Conservation (phyloP, 352 stramenopile genomes). For the Phytopythium kandeliae region DNA sequence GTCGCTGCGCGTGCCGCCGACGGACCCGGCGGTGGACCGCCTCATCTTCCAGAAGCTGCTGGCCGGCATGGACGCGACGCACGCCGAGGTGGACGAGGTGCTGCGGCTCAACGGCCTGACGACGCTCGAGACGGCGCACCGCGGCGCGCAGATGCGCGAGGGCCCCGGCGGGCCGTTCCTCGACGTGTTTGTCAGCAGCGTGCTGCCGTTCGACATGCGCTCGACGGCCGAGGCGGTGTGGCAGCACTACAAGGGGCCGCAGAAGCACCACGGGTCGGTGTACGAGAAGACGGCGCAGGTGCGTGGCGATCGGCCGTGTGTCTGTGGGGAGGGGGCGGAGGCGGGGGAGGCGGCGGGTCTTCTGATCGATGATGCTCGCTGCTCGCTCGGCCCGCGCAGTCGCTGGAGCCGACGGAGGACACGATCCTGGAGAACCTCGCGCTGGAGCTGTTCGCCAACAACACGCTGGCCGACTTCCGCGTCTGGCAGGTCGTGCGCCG, state of each 20-base stretch:
- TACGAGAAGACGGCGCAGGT: slow-evolving; percentile 37
- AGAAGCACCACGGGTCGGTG: slow-evolving; percentile 36
- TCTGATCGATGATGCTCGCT: too few species aligned
- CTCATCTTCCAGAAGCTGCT: slow-evolving; percentile 27
- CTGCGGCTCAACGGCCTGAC: slow-evolving; percentile 34
- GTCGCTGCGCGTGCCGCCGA: slow-evolving; percentile 14
- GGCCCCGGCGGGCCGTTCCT: slow-evolving; percentile 27
- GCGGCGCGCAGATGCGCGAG: slow-evolving; percentile 29
- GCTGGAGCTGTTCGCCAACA: slow-evolving; percentile 3
- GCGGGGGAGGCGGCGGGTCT: too few species aligned
- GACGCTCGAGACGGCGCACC: slow-evolving; percentile 18
- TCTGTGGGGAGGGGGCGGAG: too few species aligned
- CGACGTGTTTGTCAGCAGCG: slow-evolving; percentile 42
- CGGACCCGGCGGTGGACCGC: slow-evolving; percentile 16
- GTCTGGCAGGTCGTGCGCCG: slow-evolving; percentile 32
- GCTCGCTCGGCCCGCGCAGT: slow-evolving; percentile 3
- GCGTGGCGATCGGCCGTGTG: neutral
- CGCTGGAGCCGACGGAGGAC: neutral
- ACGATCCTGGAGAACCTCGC: slow-evolving; percentile 8
- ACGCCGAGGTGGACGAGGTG: slow-evolving; percentile 31
- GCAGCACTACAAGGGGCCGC: slow-evolving; percentile 37
- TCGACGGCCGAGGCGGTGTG: slow-evolving; percentile 31
- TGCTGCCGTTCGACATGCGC: slow-evolving; percentile 40
- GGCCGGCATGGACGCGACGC: slow-evolving; percentile 19
- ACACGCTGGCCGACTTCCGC: slow-evolving; percentile 14